Conservation (phyloP, 441 rosid species). For the Metrosideros polymorpha region DNA sequence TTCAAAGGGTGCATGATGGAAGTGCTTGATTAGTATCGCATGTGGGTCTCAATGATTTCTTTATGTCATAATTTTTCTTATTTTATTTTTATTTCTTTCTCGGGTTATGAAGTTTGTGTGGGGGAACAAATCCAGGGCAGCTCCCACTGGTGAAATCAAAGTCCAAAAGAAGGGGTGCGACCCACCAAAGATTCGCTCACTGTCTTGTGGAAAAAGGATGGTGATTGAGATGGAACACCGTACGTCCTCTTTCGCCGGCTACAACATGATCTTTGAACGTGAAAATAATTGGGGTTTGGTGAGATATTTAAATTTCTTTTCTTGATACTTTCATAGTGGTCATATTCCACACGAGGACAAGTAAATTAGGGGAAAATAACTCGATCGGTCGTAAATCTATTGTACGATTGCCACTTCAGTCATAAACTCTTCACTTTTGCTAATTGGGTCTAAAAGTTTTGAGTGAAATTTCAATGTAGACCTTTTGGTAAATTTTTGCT, state of each 20-base stretch:
- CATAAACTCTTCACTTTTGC: neutral
- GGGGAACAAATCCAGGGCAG: neutral
- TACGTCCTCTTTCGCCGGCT: neutral
- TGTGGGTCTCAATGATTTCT: neutral
- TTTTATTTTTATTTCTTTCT: neutral
- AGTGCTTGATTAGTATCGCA: neutral
- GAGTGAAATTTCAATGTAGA: neutral
- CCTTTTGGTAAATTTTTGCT: fast-evolving
- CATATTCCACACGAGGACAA: neutral
- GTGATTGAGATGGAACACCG: neutral
- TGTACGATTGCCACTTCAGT: fast-evolving
- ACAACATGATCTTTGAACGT: neutral
- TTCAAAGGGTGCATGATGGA: neutral
- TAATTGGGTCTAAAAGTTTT: fast-evolving
- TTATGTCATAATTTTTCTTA: neutral
- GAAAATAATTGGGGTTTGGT: neutral
- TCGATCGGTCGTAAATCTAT: neutral
- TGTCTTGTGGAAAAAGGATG: neutral
- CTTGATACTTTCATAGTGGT: neutral
- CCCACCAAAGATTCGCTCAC: neutral
- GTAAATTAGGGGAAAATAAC: neutral
- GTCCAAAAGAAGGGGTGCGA: neutral
- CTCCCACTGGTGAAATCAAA: neutral
- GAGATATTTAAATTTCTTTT: neutral
- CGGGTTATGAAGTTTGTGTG: neutral